Percentiles rank a stretch among this genome's conserved stretches.
phyloP scores from a whole-genome alignment of 2,329 filamentous ascomycete species.

The Neonectria neomacrospora region DNA sequence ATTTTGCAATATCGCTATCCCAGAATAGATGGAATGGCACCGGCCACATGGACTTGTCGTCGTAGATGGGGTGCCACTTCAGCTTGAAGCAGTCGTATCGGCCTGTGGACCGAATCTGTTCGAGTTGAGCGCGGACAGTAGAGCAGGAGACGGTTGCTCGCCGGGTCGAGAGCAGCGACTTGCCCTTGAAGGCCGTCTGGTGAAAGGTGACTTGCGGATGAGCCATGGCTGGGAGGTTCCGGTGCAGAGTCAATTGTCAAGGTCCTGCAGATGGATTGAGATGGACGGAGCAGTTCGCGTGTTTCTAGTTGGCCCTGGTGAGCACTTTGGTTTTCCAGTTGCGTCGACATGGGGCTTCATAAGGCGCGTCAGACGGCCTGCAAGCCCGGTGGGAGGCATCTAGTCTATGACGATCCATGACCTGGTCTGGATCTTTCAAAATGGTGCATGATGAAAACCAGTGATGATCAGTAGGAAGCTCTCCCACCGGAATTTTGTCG shows the following conservation, averaged over 20 bases:
- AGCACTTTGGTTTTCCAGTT: background rate
- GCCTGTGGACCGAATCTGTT: constrained; percentile 64
- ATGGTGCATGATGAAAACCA: background rate
- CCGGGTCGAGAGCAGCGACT: constrained; percentile 50
- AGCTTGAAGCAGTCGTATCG: constrained; percentile 69
- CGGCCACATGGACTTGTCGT: constrained; percentile 62
- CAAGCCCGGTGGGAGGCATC: background rate
- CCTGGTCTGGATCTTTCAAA: background rate
- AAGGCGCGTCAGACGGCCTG: background rate
- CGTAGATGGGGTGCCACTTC: constrained; percentile 65
- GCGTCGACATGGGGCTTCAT: constrained; percentile 8
- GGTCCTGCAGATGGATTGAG: background rate
- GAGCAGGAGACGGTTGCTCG: constrained; percentile 47
- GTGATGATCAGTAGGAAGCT: background rate
- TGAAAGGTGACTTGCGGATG: constrained; percentile 52
- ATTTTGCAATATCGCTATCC: constrained; percentile 65
- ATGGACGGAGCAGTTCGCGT: background rate
- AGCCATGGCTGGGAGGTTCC: constrained; percentile 35
- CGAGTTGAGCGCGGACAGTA: constrained; percentile 63
- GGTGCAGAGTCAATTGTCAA: background rate
- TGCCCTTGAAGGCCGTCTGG: constrained; percentile 50
- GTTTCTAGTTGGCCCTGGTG: background rate
- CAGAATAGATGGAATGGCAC: constrained; percentile 69
- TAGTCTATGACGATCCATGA: background rate
- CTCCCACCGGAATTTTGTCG: constrained; percentile 3